Percentiles rank a stretch among this genome's conserved stretches.
phyloP scores from a whole-genome alignment of 352 stramenopile genomes.

The Pythium grandisporangium region DNA sequence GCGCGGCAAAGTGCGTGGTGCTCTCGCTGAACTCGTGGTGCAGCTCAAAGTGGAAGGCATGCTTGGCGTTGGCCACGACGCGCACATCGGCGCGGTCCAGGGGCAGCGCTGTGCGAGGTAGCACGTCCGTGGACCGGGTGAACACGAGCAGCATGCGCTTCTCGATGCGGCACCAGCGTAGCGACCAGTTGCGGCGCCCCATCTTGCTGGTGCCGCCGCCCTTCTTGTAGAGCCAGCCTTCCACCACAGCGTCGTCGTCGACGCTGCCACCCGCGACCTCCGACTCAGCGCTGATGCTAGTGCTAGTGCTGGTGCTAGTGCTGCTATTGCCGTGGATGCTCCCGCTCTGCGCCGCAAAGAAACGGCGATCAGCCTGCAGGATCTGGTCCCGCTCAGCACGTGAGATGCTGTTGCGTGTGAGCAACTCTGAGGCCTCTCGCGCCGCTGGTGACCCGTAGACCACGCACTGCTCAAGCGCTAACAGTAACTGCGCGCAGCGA shows the following conservation, averaged over 20 bases:
- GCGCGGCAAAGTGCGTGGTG: conserved; percentile 66
- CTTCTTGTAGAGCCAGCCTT: conserved; percentile 80
- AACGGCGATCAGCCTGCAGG: conserved; percentile 51
- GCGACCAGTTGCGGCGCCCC: conserved; percentile 66
- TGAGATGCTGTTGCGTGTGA: conserved; percentile 56
- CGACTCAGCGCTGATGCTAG: too few relatives aligned
- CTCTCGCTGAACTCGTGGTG: conserved; percentile 62
- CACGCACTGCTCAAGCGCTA: conserved; percentile 72
- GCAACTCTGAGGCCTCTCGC: conserved; percentile 43
- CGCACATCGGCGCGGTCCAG: conserved; percentile 54
- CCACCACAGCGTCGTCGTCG: neutral
- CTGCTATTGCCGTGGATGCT: conserved; percentile 5
- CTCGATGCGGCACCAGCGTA: conserved; percentile 72
- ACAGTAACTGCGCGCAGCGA: conserved; percentile 59
- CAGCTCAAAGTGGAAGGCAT: conserved; percentile 77
- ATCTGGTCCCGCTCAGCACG: conserved; percentile 67
- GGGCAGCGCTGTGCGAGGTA: conserved; percentile 53
- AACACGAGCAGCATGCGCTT: conserved; percentile 69
- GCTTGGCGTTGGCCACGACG: conserved; percentile 56
- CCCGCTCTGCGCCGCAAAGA: conserved; percentile 59
- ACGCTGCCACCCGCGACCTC: neutral
- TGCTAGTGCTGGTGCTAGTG: too few relatives aligned
- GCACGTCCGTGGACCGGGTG: conserved; percentile 27
- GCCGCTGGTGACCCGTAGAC: conserved; percentile 63
- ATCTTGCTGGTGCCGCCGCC: conserved; percentile 65